Percentiles rank a stretch among this genome's conserved stretches.
These are phyloP conservation scores for Westerdykella aurantiaca DNA, from an alignment of 2,329 filamentous ascomycete species.

Conservation along the genomic window DNA sequence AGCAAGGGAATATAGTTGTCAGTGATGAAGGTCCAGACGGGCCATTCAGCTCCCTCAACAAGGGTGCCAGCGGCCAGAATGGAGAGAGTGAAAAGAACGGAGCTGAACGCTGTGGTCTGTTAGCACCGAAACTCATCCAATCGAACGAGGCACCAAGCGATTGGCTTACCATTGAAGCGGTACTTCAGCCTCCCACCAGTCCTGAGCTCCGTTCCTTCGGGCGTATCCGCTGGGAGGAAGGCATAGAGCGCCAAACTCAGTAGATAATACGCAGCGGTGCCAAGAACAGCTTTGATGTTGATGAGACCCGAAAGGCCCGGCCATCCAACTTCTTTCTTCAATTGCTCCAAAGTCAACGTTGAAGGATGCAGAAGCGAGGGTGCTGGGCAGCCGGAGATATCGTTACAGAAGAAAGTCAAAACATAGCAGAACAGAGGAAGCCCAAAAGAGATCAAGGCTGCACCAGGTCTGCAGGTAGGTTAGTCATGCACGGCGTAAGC, in stretches of 20 bases:
- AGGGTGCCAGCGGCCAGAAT: constrained; percentile 68
- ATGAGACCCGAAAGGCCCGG: constrained; percentile 67
- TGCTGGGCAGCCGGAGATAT: constrained; percentile 83
- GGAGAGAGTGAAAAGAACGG: constrained; percentile 67
- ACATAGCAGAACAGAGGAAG: constrained; percentile 74
- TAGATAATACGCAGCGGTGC: constrained; percentile 70
- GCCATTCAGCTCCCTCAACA: constrained; percentile 71
- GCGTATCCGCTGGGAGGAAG: constrained; percentile 67
- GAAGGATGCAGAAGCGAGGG: constrained; percentile 71
- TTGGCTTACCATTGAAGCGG: constrained; percentile 55
- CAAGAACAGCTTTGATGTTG: constrained; percentile 63
- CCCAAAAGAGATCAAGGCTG: constrained; percentile 69
- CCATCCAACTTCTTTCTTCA: constrained; percentile 82
- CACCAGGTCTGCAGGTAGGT: constrained; percentile 57
- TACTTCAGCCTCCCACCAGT: constrained; percentile 74
- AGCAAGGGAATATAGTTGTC: constrained; percentile 85
- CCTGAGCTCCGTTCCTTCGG: constrained; percentile 63
- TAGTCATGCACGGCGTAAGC: not conserved
- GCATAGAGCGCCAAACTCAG: constrained; percentile 70
- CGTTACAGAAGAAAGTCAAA: constrained; percentile 84
- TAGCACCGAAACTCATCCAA: constrained; percentile 5
- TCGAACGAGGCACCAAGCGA: constrained; percentile 6
- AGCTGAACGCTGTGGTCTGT: constrained; percentile 58
- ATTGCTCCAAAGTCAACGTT: constrained; percentile 61
- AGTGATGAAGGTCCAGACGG: constrained; percentile 87